Percentiles rank a stretch among this genome's conserved stretches.
Conservation (phyloP, 73 alveolate genomes). For the Tetrahymena malaccensis region DNA sequence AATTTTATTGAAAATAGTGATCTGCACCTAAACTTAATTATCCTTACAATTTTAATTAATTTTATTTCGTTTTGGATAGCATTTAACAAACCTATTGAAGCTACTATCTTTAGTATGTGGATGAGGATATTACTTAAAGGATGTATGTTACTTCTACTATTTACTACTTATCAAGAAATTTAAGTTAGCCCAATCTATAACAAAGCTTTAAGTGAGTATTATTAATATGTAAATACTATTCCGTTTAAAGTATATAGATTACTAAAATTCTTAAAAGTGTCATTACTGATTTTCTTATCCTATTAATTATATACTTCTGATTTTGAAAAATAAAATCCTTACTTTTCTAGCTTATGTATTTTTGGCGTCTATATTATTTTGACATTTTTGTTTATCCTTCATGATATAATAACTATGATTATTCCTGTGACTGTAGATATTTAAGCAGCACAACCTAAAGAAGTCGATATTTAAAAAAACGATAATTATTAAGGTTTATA, state of each 20-base stretch:
- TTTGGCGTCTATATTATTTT: not conserved
- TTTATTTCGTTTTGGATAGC: not conserved
- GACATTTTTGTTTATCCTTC: not conserved
- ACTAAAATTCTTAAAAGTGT: not conserved
- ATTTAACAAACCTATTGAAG: not conserved
- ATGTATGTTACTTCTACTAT: not conserved
- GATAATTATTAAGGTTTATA: not conserved
- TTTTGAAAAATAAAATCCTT: not conserved
- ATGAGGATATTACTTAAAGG: not conserved
- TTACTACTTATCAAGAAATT: not conserved
- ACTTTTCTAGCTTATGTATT: not conserved
- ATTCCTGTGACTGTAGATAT: not conserved
- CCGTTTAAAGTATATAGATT: not conserved
- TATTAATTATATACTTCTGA: not conserved
- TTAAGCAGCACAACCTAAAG: not conserved
- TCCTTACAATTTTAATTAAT: not conserved
- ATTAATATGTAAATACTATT: not conserved
- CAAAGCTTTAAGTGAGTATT: not conserved
- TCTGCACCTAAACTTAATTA: not conserved
- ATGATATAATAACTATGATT: not conserved
- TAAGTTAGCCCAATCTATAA: not conserved
- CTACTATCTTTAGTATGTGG: not conserved
- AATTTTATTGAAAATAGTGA: not conserved
- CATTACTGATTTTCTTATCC: not conserved
- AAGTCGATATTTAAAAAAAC: not conserved